A percentile compares a stretch with the other conserved stretches of the same genome.
phyloP scores from a whole-genome alignment of 2,329 filamentous ascomycete genomes.

The Clonostachys sp. region DNA sequence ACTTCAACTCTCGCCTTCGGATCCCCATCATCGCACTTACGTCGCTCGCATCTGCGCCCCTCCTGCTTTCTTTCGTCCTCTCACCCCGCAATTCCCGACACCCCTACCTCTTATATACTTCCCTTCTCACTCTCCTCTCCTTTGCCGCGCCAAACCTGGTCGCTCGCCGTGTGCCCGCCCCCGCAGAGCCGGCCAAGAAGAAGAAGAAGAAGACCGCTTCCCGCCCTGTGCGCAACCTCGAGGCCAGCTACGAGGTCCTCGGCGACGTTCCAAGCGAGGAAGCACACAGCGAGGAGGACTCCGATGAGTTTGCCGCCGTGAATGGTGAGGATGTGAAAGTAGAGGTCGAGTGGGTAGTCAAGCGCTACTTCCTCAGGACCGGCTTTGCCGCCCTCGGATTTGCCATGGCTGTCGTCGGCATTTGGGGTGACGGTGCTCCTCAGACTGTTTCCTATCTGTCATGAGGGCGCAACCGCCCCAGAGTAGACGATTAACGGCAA shows the following conservation, averaged over 20 bases:
- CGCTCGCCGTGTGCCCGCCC: slow-evolving; percentile 23
- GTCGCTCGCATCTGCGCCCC: slow-evolving; percentile 63
- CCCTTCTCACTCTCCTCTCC: slow-evolving; percentile 61
- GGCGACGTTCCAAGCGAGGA: slow-evolving; percentile 46
- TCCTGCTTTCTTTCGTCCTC: slow-evolving; percentile 73
- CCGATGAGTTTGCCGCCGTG: slow-evolving; percentile 33
- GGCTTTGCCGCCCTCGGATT: slow-evolving; percentile 52
- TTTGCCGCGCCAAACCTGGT: slow-evolving; percentile 46
- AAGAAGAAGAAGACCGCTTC: slow-evolving; percentile 12
- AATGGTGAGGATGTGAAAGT: slow-evolving; percentile 60
- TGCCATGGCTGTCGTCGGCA: slow-evolving; percentile 56
- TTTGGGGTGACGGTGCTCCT: slow-evolving; percentile 59
- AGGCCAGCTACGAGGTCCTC: slow-evolving; percentile 69
- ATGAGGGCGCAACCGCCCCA: slow-evolving; percentile 7
- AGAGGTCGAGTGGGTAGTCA: slow-evolving; percentile 50
- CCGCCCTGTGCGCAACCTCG: slow-evolving; percentile 44
- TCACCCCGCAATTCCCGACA: slow-evolving; percentile 74
- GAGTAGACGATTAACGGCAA: too few species aligned
- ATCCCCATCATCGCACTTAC: slow-evolving; percentile 65
- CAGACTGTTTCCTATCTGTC: slow-evolving; percentile 24
- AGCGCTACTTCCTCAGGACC: slow-evolving; percentile 49
- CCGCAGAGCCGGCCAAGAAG: slow-evolving; percentile 19
- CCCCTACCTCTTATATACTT: slow-evolving; percentile 87
- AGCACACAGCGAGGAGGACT: slow-evolving; percentile 40
- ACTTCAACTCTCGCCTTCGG: slow-evolving; percentile 58